Evolutionary conservation across 495 filamentous ascomycete species (phyloP).

Genomic region (Aspergillus conjunctus): DNA sequence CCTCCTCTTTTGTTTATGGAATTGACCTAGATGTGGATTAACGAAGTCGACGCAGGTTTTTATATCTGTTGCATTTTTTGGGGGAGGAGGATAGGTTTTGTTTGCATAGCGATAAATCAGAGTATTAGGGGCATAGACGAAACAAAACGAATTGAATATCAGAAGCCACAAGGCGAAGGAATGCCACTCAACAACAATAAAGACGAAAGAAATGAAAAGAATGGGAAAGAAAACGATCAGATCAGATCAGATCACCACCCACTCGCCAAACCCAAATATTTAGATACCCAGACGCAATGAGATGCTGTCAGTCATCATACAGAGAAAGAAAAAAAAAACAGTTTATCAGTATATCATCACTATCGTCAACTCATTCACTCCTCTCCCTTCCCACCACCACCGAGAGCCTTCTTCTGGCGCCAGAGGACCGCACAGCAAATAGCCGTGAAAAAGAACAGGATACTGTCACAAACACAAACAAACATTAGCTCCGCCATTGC

Average conservation of each 20-base stretch:
- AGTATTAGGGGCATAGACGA: slow-evolving; percentile 15
- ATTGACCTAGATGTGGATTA: too few species aligned
- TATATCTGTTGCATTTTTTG: not conserved
- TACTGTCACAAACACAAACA: slow-evolving; percentile 38
- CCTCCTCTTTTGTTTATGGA: not conserved
- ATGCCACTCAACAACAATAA: not conserved
- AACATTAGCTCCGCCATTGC: not conserved
- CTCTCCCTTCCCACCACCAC: slow-evolving; percentile 14
- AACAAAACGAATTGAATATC: slow-evolving; percentile 2
- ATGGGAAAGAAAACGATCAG: not conserved
- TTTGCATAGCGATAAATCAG: slow-evolving; percentile 3
- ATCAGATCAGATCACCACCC: not conserved
- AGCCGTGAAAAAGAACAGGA: slow-evolving; percentile 69
- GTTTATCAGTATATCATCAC: not conserved
- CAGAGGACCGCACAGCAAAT: slow-evolving; percentile 61
- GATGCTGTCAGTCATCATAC: not conserved
- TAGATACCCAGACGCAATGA: not conserved
- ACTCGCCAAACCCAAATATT: not conserved
- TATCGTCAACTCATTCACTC: not conserved
- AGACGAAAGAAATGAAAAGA: not conserved
- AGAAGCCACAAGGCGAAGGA: not conserved
- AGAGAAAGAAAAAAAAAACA: slow-evolving; percentile 8
- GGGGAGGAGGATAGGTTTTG: not conserved
- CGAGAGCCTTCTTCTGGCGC: slow-evolving; percentile 49
- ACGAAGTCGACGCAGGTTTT: too few species aligned